These are phyloP conservation scores for Penicilliopsis zonata DNA, from an alignment of 495 filamentous ascomycete species.

Conservation along the genomic window DNA sequence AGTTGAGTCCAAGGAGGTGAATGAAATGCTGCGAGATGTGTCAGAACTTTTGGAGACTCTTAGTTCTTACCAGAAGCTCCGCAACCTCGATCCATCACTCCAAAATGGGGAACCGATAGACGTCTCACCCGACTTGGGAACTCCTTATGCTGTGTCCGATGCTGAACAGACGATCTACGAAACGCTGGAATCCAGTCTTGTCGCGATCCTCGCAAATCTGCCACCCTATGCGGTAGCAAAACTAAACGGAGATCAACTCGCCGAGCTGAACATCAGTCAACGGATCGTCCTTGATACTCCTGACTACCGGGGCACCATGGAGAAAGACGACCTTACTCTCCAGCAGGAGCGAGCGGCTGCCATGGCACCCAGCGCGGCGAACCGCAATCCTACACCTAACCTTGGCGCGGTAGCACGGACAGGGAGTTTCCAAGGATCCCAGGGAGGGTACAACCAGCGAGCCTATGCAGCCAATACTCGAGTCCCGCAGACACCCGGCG, in stretches of 20 bases:
- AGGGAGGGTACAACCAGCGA: constrained; percentile 23
- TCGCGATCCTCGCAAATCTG: constrained; percentile 57
- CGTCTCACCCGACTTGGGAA: constrained; percentile 20
- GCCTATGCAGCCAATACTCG: constrained; percentile 19
- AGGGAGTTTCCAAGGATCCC: constrained; percentile 17
- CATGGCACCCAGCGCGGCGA: constrained; percentile 14
- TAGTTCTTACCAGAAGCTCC: constrained; percentile 75
- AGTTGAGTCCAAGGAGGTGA: constrained; percentile 46
- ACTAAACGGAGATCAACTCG: constrained; percentile 71
- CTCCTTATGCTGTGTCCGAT: constrained; percentile 38
- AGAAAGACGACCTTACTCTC: constrained; percentile 59
- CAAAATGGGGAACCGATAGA: constrained; percentile 29
- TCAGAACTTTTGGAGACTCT: constrained; percentile 77
- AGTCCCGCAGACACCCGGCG: constrained; percentile 16
- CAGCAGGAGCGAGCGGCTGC: constrained; percentile 25
- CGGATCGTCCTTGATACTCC: constrained; percentile 60
- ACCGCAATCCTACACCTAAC: constrained; percentile 20
- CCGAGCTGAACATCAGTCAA: constrained; percentile 71
- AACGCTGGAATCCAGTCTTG: constrained; percentile 58
- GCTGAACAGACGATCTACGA: constrained; percentile 67
- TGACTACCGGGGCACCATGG: constrained; percentile 70
- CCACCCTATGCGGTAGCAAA: constrained; percentile 83
- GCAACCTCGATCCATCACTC: constrained; percentile 45
- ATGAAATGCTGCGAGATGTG: constrained; percentile 67
- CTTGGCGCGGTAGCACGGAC: constrained; percentile 13